Base-by-base conservation (phyloP, 495 filamentous ascomycete genomes). In the Trichoderma gamsii region DNA sequence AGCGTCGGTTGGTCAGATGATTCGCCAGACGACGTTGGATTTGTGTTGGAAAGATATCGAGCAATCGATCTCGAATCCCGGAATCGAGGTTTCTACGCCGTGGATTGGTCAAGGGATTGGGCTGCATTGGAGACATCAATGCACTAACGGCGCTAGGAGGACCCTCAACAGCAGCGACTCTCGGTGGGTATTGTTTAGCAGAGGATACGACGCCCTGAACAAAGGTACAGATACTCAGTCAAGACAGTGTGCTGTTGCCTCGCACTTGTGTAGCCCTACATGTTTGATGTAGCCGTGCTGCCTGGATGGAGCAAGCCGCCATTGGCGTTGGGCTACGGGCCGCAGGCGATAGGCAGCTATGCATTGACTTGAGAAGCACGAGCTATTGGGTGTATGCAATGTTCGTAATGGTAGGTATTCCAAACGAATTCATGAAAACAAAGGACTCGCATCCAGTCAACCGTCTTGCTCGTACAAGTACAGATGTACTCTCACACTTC, bases 311-410 rank as follows among this genome's bases (percentile, higher is more conserved):
- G 35, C 35, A 52, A 4, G 49, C 49, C 27, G 27, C 56, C 25
- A 32, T 61, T 61, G 13, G 27, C 56, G 27, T 61, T 61, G 56
- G 56, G 56, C 56, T 61, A 61, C 56, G 25, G 25, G 56, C 56
- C 56, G 56, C 56, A 61, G 56, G 16, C n/a, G 56, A 61, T 61
- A 61, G 56, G 56, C 56, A 61, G 25, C 56, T 32, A 25, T 61
- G 56, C 56, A 61, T 18, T 23, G 29, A 23, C 11, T 13, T 18
- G 18, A 21, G 9, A n/a, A 52, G 9, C 49, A 52, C 0, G 21
- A 46, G 18, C 43, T n/a, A 25, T 1, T 3, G n/a, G 49, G n/a
- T n/a, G 49, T 21, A 52, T 21, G 1, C 23, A n/a, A 6, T 21
- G 4, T 7, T n/a, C 6, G 51, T 16, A 25, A 1, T 4, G 43